These are phyloP conservation scores for Cyberlindnera galapagoensis DNA, from an alignment of 805 yeast genomes.

Conservation along the genomic window DNA sequence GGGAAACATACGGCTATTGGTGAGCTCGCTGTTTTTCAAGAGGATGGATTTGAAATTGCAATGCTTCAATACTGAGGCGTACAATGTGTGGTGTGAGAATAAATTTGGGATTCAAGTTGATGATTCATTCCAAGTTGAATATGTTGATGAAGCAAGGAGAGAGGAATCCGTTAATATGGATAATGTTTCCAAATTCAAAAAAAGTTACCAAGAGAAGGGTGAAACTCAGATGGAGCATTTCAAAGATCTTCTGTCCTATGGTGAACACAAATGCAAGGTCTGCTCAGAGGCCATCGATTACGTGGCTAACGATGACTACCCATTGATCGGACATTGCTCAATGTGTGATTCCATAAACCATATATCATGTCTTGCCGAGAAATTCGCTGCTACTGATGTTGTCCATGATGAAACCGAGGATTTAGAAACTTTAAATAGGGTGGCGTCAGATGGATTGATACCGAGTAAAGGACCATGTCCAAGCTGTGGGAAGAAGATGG, in stretches of 20 bases:
- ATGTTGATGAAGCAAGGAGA: constrained; percentile 4
- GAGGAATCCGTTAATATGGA: constrained; percentile 18
- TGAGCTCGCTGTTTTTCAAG: constrained; percentile 37
- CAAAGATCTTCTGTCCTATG: constrained; percentile 18
- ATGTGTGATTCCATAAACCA: constrained; percentile 32
- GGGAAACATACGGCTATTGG: constrained; percentile 39
- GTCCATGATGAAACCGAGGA: no score
- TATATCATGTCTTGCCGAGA: constrained; percentile 32
- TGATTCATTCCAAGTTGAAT: constrained; percentile 6
- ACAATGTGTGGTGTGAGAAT: constrained; percentile 17
- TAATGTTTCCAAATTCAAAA: constrained; percentile 24
- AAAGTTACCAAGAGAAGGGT: constrained; percentile 11
- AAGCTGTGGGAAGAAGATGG: no score
- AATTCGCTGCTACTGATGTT: constrained; percentile 1
- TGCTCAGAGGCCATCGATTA: constrained; percentile 31
- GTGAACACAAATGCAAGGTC: constrained; percentile 25
- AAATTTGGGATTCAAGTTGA: constrained; percentile 11
- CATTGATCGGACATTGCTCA: constrained; percentile 31
- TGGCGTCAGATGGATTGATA: no score
- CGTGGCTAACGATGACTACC: constrained; percentile 26
- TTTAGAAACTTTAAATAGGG: no score
- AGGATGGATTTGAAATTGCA: constrained; percentile 40
- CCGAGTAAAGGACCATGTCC: no score
- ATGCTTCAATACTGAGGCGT: constrained; percentile 32
- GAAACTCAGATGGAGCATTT: constrained; percentile 9